phyloP scores from a whole-genome alignment of 352 stramenopile species.

The Phytophthora meadii region DNA sequence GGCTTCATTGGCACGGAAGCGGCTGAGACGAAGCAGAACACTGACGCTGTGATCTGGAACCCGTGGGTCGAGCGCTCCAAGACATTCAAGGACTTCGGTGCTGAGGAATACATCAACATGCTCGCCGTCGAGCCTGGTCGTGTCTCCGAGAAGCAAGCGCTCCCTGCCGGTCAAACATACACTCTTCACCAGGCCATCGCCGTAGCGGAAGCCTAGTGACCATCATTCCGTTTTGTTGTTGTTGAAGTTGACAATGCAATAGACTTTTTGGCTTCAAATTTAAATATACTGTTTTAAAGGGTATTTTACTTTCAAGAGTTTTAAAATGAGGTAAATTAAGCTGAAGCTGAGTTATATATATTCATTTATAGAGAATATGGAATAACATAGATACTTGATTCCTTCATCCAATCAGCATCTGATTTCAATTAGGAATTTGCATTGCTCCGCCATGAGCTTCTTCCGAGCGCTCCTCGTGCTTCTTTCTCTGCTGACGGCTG shows the following conservation, averaged over 20 bases:
- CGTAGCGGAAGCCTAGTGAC: slow-evolving; percentile 8
- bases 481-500: slow-evolving; percentile 4
- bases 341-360: too few relatives aligned
- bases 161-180: slow-evolving; percentile 54
- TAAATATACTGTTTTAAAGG: too few relatives aligned
- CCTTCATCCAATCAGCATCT: slow-evolving; percentile 19
- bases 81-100: slow-evolving; percentile 93
- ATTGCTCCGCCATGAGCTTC: not conserved
- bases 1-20: slow-evolving; percentile 49
- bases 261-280: not conserved
- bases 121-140: slow-evolving; percentile 95
- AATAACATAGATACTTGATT: not conserved
- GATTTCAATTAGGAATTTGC: too few relatives aligned
- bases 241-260: slow-evolving; percentile 24
- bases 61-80: slow-evolving; percentile 93
- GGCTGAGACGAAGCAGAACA: slow-evolving; percentile 30
- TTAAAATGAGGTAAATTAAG: too few relatives aligned
- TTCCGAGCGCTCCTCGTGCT: slow-evolving; percentile 1
- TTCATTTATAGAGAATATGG: too few relatives aligned
- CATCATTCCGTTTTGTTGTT: slow-evolving; percentile 7
- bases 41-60: slow-evolving; percentile 93
- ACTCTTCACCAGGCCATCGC: slow-evolving; percentile 39
- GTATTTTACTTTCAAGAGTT: too few relatives aligned
- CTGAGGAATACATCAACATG: slow-evolving; percentile 95
- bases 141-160: slow-evolving; percentile 52